Evolutionary conservation across 371 early-diverging fungal species (phyloP), one percentile per base, ranked within the genome.

Genomic region (Massospora cicadina): DNA sequence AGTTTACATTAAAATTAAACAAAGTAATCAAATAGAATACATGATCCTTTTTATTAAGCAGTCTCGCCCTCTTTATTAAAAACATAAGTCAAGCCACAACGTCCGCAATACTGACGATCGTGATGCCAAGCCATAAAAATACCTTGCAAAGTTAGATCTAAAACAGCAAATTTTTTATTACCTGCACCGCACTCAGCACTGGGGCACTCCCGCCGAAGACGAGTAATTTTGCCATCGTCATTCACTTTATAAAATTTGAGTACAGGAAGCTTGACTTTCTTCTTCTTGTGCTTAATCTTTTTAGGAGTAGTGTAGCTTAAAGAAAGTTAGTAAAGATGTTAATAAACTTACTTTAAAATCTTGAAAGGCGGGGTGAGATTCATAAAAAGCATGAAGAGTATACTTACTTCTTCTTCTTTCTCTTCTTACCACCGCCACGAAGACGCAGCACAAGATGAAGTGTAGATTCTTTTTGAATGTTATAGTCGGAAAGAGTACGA

Each of bases 251-350:
- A 95, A 89, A 84, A 90, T 85, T 95, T 90, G 79, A 95, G 85
- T 74, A 98, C 85, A 64, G 96, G 88, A 76, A 94, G 78, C 82
- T 94, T 95, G 80, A 94, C 93, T 86, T 95, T 95, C 84, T 89
- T 92, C 77, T 87, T 82, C 91, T 94, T 93, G 90, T 97, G 95
- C 83, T 92, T 89, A 79, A 92, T 91, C 89, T 95, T 95, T 92
- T 97, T 95, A 81, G 98, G 98, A 71, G 98, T 97, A 73, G 95
- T 97, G 88, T 97, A 95, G 71, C 66, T 66, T 55, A 43, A 43
- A 63, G 24, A 29, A 33, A n/a, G 62, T 23, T 33, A 23, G 24
- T 43, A 10, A 43, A 43, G 43, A 17, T 43, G 43, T 17, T 43
- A 10, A 5, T 10, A 43, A 43, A 43, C 43, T 43, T 28, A 33